Evolutionary conservation across 495 filamentous ascomycete genomes (phyloP), one percentile per base, ranked within the genome.

Genomic region (Parathielavia appendiculata): DNA sequence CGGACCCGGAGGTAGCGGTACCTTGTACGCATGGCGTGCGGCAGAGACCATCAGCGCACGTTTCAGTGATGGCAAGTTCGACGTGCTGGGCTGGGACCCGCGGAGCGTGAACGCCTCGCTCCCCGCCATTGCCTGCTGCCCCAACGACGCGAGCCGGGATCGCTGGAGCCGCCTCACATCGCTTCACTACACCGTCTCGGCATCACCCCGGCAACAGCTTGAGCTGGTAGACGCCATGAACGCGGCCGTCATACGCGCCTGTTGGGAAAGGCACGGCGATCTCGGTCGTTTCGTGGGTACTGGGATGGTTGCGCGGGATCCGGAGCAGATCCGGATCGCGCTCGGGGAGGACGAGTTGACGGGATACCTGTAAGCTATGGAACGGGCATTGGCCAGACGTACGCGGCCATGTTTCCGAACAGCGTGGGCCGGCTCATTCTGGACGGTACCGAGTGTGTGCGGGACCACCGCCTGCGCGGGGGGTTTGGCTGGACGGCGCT

Each of bases 321-420:
- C 81, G 63, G 71, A 80, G 30, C 72, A 76, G 58, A 81, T 81
- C 56, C 70, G 78, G 20, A 76, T 72, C 43, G 72, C 74, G 3
- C 74, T 79, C 41, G 72, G 69, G 30, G 73, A 79, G 61, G 70
- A 73, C 20, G 73, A 76, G 51, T 20, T 87, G 19, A 74, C 81
- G 7, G 86, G 82, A 48, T 86, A 86, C 74, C 80, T 86, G 79
- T 86, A 16, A 85, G 81, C n/a, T 89, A 89, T 62, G 86, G 86
- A 4, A 86, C 84, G 1, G 69, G 84, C 5, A 79, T 89, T 5
- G 86, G 85, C 0, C 73, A 82, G 66, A 89, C 71, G 14, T 80
- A 78, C 63, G 76, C 69, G 41, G 67, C 70, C 39, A 77, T 76
- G 74, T 79, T 77, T 35, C 77, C 77, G 10, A 64, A 69, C 56